A percentile compares a stretch with the other conserved stretches of the same genome.
These are phyloP conservation scores for Nothopassalora personata DNA, from an alignment of 2,329 filamentous ascomycete species.

Conservation along the genomic window DNA sequence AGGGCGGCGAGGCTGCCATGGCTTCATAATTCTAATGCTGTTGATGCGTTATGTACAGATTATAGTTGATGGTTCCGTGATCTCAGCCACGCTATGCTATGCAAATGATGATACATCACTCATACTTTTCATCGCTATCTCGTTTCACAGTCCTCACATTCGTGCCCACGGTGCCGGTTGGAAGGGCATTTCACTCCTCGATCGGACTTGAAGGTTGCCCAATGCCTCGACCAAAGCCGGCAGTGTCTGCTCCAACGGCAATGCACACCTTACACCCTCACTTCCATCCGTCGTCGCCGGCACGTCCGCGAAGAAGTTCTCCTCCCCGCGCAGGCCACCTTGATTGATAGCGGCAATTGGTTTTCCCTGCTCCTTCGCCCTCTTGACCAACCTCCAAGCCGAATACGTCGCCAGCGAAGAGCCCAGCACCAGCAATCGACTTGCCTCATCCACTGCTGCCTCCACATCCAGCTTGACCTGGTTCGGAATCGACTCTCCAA, in stretches of 20 bases:
- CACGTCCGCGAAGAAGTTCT: slow-evolving; percentile 60
- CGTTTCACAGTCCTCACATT: not conserved
- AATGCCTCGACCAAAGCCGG: slow-evolving; percentile 32
- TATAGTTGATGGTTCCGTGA: not conserved
- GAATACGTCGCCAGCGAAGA: slow-evolving; percentile 93
- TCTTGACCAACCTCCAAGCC: slow-evolving; percentile 82
- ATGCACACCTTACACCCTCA: slow-evolving; percentile 37
- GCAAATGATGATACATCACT: not conserved
- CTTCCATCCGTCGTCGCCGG: slow-evolving; percentile 38
- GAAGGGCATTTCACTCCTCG: slow-evolving; percentile 3
- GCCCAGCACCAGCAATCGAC: slow-evolving; percentile 71
- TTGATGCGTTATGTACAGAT: not conserved
- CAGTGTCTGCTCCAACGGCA: slow-evolving; percentile 38
- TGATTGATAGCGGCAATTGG: slow-evolving; percentile 84
- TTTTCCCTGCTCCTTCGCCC: slow-evolving; percentile 75
- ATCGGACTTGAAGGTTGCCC: not conserved
- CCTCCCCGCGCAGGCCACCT: slow-evolving; percentile 71
- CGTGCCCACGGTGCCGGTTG: slow-evolving; percentile 18
- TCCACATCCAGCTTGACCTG: slow-evolving; percentile 72
- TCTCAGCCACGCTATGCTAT: not conserved
- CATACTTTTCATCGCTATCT: not conserved
- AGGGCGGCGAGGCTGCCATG: slow-evolving; percentile 12
- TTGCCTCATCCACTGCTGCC: slow-evolving; percentile 69
- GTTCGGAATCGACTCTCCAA: slow-evolving; percentile 76
- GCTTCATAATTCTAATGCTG: slow-evolving; percentile 5